Conservation (phyloP, 805 yeast genomes). For the Candida wancherniae region DNA sequence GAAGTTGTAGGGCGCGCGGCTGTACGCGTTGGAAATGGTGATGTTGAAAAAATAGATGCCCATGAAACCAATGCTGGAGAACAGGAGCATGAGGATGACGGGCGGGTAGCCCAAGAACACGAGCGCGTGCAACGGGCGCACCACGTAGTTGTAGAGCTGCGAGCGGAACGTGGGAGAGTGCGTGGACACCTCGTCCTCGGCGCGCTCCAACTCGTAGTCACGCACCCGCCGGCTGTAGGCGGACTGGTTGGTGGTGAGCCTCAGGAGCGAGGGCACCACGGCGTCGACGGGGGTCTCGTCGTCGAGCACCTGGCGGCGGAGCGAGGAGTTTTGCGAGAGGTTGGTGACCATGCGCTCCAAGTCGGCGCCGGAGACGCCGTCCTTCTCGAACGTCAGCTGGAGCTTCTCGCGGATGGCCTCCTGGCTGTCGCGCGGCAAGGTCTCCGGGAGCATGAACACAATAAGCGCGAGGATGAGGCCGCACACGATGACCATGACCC, state of each 20-base stretch:
- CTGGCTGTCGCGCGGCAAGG: conserved; percentile 61
- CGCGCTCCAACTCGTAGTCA: conserved; percentile 22
- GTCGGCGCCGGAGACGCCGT: conserved; percentile 15
- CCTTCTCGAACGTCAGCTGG: conserved; percentile 3
- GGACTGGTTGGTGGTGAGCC: conserved; percentile 32
- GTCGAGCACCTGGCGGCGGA: conserved; percentile 14
- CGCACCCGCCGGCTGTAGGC: conserved; percentile 25
- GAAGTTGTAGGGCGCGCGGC: conserved; percentile 67
- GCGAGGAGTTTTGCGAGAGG: conserved; percentile 20
- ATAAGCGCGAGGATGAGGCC: conserved; percentile 49
- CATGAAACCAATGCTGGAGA: conserved; percentile 69
- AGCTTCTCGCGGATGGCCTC: conserved; percentile 28
- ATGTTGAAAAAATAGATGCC: conserved; percentile 69
- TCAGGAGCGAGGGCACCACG: conserved; percentile 34
- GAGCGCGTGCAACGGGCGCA: conserved; percentile 60
- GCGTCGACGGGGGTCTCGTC: conserved; percentile 37
- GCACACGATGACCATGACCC: conserved; percentile 70
- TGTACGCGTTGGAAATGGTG: conserved; percentile 60
- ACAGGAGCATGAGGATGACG: conserved; percentile 58
- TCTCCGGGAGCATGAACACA: conserved; percentile 68
- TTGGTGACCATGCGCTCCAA: conserved; percentile 32
- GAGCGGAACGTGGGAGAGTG: conserved; percentile 3
- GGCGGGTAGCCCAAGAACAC: conserved; percentile 68
- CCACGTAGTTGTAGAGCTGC: conserved; percentile 41
- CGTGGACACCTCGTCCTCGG: conserved; percentile 1